Evolutionary conservation across 2,329 filamentous ascomycete genomes (phyloP).

Genomic region (Pseudogymnoascus sp.): DNA sequence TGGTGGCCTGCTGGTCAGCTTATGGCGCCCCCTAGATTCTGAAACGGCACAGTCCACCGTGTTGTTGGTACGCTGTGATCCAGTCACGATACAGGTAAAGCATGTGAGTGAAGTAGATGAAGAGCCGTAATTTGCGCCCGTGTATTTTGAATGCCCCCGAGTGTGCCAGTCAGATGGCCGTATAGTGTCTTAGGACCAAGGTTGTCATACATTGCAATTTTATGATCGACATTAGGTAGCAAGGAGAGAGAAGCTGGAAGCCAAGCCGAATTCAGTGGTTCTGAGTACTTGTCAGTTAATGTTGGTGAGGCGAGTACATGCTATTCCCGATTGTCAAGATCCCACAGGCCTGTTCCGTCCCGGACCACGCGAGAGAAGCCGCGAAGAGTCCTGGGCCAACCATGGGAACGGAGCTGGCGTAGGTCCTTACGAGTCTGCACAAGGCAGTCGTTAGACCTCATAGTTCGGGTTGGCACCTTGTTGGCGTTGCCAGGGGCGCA

Average conservation of each 20-base stretch:
- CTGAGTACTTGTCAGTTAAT: constrained; percentile 5
- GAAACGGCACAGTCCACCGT: neutral
- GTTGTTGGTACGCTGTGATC: neutral
- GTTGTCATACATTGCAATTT: constrained; percentile 8
- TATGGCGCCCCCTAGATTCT: neutral
- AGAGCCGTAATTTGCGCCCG: constrained; percentile 5
- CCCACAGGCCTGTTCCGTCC: constrained; percentile 3
- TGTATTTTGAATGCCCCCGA: neutral
- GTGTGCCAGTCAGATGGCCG: constrained; percentile 6
- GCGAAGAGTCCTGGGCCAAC: constrained; percentile 6
- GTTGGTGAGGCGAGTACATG: neutral
- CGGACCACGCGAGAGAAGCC: constrained; percentile 6
- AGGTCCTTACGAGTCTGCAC: constrained; percentile 11
- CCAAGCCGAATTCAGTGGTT: neutral
- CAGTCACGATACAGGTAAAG: constrained; percentile 5
- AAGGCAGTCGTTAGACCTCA: constrained; percentile 15
- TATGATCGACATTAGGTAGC: constrained; percentile 7
- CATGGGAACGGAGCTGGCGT: constrained; percentile 6
- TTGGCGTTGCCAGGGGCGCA: constrained; percentile 11
- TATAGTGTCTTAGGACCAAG: constrained; percentile 6
- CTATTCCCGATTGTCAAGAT: neutral
- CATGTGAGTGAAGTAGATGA: constrained; percentile 4
- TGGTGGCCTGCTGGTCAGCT: constrained; percentile 3
- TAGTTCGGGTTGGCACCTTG: constrained; percentile 14
- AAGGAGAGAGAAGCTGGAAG: neutral